These are phyloP conservation scores for Heritiera littoralis DNA, from an alignment of 345 rosid species.

Conservation along the genomic window DNA sequence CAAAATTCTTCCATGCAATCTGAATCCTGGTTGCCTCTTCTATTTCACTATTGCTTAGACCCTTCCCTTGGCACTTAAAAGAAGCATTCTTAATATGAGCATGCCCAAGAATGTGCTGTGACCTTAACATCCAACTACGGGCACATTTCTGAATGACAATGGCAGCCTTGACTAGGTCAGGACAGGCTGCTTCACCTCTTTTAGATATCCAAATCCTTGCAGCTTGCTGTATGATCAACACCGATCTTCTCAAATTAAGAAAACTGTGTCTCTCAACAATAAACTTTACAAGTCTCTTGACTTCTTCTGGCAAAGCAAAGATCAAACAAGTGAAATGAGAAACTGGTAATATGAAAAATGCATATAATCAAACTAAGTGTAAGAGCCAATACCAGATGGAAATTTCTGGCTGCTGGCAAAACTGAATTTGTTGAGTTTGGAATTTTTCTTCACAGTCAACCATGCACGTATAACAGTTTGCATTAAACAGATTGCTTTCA, in stretches of 20 bases:
- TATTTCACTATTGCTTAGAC: constrained; percentile 26
- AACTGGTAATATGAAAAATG: background rate
- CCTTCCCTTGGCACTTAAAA: constrained; percentile 14
- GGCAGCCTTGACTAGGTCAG: constrained; percentile 30
- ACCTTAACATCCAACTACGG: constrained; percentile 32
- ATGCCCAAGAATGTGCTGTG: constrained; percentile 5
- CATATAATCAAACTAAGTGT: constrained; percentile 4
- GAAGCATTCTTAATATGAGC: constrained; percentile 25
- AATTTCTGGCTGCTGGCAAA: constrained; percentile 27
- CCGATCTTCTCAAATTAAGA: constrained; percentile 46
- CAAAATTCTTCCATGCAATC: constrained; percentile 51
- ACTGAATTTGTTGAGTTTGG: constrained; percentile 21
- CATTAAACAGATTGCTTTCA: constrained; percentile 45
- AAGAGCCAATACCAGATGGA: constrained; percentile 37
- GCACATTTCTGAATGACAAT: constrained; percentile 27
- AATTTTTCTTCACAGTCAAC: constrained; percentile 52
- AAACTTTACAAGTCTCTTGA: constrained; percentile 38
- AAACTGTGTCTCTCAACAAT: constrained; percentile 54
- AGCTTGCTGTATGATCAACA: constrained; percentile 57
- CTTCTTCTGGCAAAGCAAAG: constrained; percentile 22
- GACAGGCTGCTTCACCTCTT: constrained; percentile 24
- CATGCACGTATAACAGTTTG: constrained; percentile 57
- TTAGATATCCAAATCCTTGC: constrained; percentile 50
- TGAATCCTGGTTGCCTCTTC: constrained; percentile 60
- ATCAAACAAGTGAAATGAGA: background rate